Conservation (phyloP, 1,284 basidiomycete genomes). For the Cystobasidium slooffiae region DNA sequence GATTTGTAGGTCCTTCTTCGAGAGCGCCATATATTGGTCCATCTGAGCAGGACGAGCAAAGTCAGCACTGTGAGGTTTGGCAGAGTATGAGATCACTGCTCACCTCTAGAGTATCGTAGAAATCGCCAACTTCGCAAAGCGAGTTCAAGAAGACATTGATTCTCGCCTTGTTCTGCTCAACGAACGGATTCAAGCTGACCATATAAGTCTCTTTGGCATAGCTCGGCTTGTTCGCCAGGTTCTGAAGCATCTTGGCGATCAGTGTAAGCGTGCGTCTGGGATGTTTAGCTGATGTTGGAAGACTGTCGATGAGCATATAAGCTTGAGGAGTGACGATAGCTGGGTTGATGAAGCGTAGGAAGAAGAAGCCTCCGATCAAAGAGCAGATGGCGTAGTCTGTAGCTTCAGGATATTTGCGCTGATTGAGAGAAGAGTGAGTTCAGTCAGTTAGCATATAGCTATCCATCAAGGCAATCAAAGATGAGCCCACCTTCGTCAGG, state of each 20-base stretch:
- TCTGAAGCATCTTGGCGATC: conserved; percentile 99
- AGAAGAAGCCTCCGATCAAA: conserved; percentile 98
- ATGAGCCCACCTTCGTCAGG: conserved; percentile 75
- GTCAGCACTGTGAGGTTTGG: background rate
- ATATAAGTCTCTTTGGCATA: conserved; percentile 98
- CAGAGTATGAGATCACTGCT: conserved; percentile 47
- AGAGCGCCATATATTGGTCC: conserved; percentile 99
- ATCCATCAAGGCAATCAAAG: conserved; percentile 33
- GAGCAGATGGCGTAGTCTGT: conserved; percentile 98
- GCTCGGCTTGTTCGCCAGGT: conserved; percentile 97
- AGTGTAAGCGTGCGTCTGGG: conserved; percentile 93
- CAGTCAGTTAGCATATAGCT: conserved; percentile 14
- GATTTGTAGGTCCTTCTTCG: conserved; percentile 97
- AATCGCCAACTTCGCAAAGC: conserved; percentile 97
- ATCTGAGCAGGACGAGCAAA: conserved; percentile 64
- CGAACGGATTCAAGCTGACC: conserved; percentile 97
- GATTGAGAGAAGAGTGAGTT: conserved; percentile 12
- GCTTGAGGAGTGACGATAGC: conserved; percentile 99
- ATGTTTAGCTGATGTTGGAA: conserved; percentile 83
- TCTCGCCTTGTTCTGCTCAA: conserved; percentile 94
- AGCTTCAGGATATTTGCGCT: conserved; percentile 98
- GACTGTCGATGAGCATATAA: conserved; percentile 97
- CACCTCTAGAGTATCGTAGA: conserved; percentile 97
- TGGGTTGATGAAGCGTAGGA: conserved; percentile 99
- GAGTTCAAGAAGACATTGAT: conserved; percentile 97